Evolutionary conservation across 108 stramenopile genomes (phyloP), one percentile per base, ranked within the genome.

Genomic region (Cyclostephanos invisitatus): DNA sequence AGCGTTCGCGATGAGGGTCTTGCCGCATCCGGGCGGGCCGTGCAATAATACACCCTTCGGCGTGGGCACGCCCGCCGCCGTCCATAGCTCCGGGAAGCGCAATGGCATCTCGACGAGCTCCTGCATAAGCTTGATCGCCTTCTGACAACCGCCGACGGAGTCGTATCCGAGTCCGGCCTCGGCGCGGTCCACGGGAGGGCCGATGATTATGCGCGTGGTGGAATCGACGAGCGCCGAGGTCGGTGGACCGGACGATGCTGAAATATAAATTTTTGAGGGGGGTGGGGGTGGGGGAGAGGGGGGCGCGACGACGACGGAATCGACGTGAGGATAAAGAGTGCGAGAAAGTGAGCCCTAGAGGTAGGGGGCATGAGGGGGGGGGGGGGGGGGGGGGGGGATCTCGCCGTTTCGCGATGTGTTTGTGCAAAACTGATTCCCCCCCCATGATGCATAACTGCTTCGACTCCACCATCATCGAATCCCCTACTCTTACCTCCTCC

Each of bases 61-160:
- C 35, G 98, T 87, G 54, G 89, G 88, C 72, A 97, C 92, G 38
- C 97, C 98, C 55, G 95, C 84, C 54, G 92, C 96, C 40, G 88
- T 83, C 94, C 97, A 99, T 28, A 98, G 86, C 79, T 98, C 98
- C 0, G 99, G 96, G 70, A 97, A 96, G 49, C 93, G 88, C 29
- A 99, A 83, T 22, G 99, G 99, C 27, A 97, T 91, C 73, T 98
- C 97, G 6, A 99, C 96, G 40, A 97, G 85, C 73, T 99, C 99
- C 70, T 95, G 88, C 77, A 99, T 97, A 18, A 90, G 81, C 38
- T 85, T 84, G 22, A 98, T 89, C 56, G 96, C 91, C 74, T 88
- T 91, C 48, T 88, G 91, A 67, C 92, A 89, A 28, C 98, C 98
- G 36, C 98, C 98, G 38, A 99, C 89, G 38, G 96, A 96, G 65